phyloP scores from a whole-genome alignment of 2,329 filamentous ascomycete genomes.

The Cephalotrichum gorgonifer region DNA sequence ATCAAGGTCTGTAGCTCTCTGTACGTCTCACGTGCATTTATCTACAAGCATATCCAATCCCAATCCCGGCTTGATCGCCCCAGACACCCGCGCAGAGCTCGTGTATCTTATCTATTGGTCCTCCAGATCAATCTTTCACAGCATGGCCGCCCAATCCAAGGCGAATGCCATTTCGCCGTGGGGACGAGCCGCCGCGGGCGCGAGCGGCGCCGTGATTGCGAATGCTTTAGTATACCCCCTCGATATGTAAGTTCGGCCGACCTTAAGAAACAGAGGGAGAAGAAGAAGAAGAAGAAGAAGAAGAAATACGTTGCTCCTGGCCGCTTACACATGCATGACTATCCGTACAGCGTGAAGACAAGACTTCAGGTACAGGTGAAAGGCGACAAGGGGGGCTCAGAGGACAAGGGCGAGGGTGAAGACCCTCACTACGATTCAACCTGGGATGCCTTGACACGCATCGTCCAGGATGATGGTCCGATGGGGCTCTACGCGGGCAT shows the following conservation, averaged over 20 bases:
- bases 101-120: not conserved
- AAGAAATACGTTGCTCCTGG: not conserved
- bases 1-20: too few relatives aligned
- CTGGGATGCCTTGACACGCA: conserved; percentile 79
- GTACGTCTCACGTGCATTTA: not conserved
- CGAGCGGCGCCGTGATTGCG: conserved; percentile 84
- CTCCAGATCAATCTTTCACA: not conserved
- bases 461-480: conserved; percentile 69
- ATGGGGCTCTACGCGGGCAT: conserved; percentile 83
- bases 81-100: not conserved
- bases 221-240: conserved; percentile 94
- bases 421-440: conserved; percentile 76
- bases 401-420: conserved; percentile 30
- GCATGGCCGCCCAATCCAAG: conserved; percentile 52
- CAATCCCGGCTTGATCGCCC: not conserved
- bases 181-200: conserved; percentile 86
- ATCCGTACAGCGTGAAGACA: conserved; percentile 94
- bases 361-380: conserved; percentile 82
- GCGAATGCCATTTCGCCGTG: conserved; percentile 69
- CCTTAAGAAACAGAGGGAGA: not conserved
- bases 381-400: conserved; percentile 20
- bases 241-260: conserved; percentile 63
- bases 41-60: not conserved
- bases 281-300: too few relatives aligned
- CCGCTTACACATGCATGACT: conserved; percentile 3